A percentile compares a stretch with the other conserved stretches of the same genome.
phyloP scores from a whole-genome alignment of 2,329 filamentous ascomycete genomes.

The Knufia fluminis region DNA sequence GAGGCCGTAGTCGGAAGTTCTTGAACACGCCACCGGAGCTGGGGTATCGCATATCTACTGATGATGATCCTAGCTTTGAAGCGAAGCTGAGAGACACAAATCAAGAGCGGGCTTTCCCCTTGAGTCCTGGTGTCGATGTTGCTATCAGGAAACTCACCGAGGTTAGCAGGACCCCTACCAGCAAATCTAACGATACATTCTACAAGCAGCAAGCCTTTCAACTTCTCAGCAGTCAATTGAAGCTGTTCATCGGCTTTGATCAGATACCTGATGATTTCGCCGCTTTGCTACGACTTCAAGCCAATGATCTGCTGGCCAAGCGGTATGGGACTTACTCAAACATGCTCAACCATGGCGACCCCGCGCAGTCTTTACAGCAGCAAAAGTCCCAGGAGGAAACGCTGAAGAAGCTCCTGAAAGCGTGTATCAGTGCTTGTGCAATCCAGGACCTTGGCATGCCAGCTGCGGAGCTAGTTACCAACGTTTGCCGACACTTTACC shows the following conservation, averaged over 20 bases:
- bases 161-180: slow-evolving; percentile 51
- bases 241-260: slow-evolving; percentile 81
- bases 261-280: slow-evolving; percentile 82
- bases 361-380: slow-evolving; percentile 75
- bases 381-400: slow-evolving; percentile 73
- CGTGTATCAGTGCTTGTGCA: slow-evolving; percentile 75
- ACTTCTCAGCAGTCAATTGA: slow-evolving; percentile 78
- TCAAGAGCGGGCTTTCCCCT: slow-evolving; percentile 77
- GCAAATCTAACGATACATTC: slow-evolving; percentile 59
- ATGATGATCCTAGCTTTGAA: slow-evolving; percentile 81
- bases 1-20: slow-evolving; percentile 90
- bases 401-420: slow-evolving; percentile 80
- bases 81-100: slow-evolving; percentile 82
- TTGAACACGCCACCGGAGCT: slow-evolving; percentile 83
- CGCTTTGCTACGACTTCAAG: slow-evolving; percentile 74
- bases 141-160: slow-evolving; percentile 85
- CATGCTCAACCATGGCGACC: slow-evolving; percentile 64
- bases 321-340: slow-evolving; percentile 60
- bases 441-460: slow-evolving; percentile 70
- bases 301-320: slow-evolving; percentile 67
- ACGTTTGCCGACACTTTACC: slow-evolving; percentile 81
- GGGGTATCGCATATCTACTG: slow-evolving; percentile 72
- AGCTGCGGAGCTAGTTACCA: slow-evolving; percentile 64
- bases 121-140: slow-evolving; percentile 75
- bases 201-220: slow-evolving; percentile 92